phyloP scores from a whole-genome alignment of 345 rosid genomes.

The Anastatica hierochuntica region DNA sequence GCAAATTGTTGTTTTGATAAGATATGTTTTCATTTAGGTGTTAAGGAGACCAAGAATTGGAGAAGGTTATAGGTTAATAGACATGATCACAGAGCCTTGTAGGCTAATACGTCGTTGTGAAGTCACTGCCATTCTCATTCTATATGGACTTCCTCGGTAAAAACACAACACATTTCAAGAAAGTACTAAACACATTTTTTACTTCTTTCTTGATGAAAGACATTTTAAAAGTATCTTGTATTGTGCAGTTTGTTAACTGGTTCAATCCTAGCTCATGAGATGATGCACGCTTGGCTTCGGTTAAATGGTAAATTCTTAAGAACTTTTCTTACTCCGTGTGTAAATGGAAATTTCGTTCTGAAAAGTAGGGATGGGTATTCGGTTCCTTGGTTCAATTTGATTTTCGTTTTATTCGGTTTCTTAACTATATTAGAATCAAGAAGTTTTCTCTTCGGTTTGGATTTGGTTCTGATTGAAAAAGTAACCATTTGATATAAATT shows the following conservation, averaged over 20 bases:
- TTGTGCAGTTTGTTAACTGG: conserved; percentile 82
- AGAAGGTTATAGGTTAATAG: conserved; percentile 47
- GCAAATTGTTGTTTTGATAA: background rate
- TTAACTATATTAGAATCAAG: too few species aligned
- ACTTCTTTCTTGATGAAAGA: background rate
- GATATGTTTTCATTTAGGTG: conserved; percentile 6
- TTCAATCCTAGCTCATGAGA: conserved; percentile 93
- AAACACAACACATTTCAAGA: background rate
- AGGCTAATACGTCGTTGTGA: conserved; percentile 77
- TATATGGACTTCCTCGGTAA: conserved; percentile 94
- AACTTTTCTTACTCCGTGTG: background rate
- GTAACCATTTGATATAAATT: too few species aligned
- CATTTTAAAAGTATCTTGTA: background rate
- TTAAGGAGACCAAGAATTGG: conserved; percentile 69
- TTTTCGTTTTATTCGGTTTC: too few species aligned
- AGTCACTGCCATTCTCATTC: conserved; percentile 95
- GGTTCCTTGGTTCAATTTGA: background rate
- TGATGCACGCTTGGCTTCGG: conserved; percentile 99
- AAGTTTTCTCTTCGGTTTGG: too few species aligned
- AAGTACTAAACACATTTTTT: background rate
- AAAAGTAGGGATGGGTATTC: background rate
- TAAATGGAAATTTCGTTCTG: background rate
- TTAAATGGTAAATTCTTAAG: conserved; percentile 51
- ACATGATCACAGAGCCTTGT: conserved; percentile 73
- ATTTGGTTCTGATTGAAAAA: too few species aligned